Base-by-base conservation (phyloP, 1,284 basidiomycete genomes). In the Naganishia liquefaciens region DNA sequence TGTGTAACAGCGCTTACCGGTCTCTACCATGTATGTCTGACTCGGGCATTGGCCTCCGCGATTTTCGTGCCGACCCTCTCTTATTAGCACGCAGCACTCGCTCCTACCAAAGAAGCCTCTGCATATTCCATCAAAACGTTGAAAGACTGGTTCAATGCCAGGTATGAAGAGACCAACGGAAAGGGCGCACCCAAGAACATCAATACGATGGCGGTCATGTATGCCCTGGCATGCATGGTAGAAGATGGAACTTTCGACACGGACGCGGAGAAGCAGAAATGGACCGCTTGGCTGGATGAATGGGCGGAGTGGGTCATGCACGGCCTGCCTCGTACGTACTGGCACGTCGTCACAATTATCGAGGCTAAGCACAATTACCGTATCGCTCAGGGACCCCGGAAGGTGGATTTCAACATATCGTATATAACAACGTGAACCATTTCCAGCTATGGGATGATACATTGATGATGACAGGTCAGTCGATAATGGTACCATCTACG, bases 301-400 rank as follows among this genome's bases (percentile, higher is more conserved):
- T 87, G 86, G 86, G 85, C 83, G 5, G 85, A 86, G 70, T 87
- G 84, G 84, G 81, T 82, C 28, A 86, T 86, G 84, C 77, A 85
- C 68, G 83, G 82, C 43, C 81, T 86, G 74, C 84, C 84, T 1
- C 76, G 72, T 70, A 27, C 42, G 70, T 68, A 19, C 10, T 4
- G 25, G 25, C 17, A 13, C 11, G 13, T 17, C 39, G 50, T 42
- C 33, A 17, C n/a, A 40, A 19, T 47, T 39, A 2, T 15, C 3
- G 33, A 17, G 17, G 43, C 47, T 66, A 10, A 50, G 15, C 44
- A 25, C 21, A 23, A 5, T 1, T 21, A n/a, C 49, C 17, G 21
- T 0, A 37, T 7, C 11, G 19, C 21, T 19, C 50, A 71, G 68
- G 67, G 74, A 85, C 85, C 11, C 79, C 84, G 60, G 85, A 86